Evolutionary conservation across 352 stramenopile species (phyloP).

Genomic region (Phytophthora syringae): DNA sequence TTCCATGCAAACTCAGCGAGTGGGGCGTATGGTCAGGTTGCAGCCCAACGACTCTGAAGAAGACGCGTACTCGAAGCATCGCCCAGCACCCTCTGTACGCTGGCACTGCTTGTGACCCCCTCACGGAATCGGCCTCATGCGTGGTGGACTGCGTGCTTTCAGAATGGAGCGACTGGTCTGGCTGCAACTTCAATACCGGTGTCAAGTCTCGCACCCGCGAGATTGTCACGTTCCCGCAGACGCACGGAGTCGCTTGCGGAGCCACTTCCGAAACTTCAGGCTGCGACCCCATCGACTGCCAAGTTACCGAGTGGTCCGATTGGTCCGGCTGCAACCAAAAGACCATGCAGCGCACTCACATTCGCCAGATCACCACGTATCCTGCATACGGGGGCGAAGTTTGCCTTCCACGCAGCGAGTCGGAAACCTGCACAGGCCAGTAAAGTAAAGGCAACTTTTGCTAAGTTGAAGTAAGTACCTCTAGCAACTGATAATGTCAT

Average conservation of each 20-base stretch:
- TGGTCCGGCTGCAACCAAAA: conserved; percentile 63
- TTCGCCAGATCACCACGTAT: conserved; percentile 44
- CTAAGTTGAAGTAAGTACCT: no score
- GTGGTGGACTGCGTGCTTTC: conserved; percentile 54
- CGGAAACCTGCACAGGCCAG: conserved; percentile 30
- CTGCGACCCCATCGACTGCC: conserved; percentile 58
- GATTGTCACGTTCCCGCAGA: conserved; percentile 38
- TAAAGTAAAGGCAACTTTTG: no score
- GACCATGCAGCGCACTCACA: conserved; percentile 38
- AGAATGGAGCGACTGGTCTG: conserved; percentile 54
- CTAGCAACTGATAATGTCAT: no score
- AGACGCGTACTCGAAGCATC: conserved; percentile 32
- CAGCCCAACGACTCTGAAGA: conserved; percentile 38
- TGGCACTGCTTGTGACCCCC: conserved; percentile 33
- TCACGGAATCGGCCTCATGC: conserved; percentile 40
- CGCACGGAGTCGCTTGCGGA: conserved; percentile 36
- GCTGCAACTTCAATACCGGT: conserved; percentile 51
- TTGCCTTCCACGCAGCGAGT: conserved; percentile 39
- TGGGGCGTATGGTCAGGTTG: conserved; percentile 64
- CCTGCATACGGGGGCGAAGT: conserved; percentile 36
- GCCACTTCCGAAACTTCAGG: conserved; percentile 19
- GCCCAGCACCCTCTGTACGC: conserved; percentile 40
- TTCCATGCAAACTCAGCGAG: conserved; percentile 46
- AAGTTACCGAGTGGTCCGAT: conserved; percentile 50
- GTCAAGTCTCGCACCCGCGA: conserved; percentile 45